phyloP scores from a whole-genome alignment of 208 protist genomes.

The Leishmania tropica region DNA sequence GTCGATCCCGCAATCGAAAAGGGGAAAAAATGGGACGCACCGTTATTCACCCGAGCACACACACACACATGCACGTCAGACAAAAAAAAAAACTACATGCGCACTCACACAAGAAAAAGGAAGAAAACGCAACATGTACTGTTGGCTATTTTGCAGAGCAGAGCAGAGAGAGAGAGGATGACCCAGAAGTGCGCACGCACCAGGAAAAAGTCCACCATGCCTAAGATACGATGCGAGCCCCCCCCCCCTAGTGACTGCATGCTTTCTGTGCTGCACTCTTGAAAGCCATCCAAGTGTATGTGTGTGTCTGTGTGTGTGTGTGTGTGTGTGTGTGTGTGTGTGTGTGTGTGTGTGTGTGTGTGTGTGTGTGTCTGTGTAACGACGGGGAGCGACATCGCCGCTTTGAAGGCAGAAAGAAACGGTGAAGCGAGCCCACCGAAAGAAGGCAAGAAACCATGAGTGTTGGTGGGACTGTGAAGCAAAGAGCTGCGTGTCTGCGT shows the following conservation, averaged over 20 bases:
- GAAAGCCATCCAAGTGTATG: background rate
- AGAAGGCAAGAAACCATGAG: background rate
- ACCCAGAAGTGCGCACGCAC: background rate
- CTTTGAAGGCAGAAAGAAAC: background rate
- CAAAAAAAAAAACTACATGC: background rate
- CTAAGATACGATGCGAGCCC: background rate
- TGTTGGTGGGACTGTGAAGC: background rate
- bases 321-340: background rate
- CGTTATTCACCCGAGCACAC: background rate
- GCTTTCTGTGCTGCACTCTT: background rate
- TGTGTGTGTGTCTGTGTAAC: background rate
- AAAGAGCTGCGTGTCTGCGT: background rate
- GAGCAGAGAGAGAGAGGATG: conserved; percentile 30
- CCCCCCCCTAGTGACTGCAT: background rate
- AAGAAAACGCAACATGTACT: background rate
- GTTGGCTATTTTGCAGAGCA: background rate
- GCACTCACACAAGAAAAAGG: background rate
- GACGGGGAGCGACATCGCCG: background rate
- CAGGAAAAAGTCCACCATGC: background rate
- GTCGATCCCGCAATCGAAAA: background rate
- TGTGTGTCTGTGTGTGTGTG: background rate
- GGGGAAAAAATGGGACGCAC: background rate
- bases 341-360: background rate
- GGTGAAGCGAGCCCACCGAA: background rate
- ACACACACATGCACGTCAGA: background rate